phyloP scores from a whole-genome alignment of 345 rosid genomes.

The Laguncularia racemosa region DNA sequence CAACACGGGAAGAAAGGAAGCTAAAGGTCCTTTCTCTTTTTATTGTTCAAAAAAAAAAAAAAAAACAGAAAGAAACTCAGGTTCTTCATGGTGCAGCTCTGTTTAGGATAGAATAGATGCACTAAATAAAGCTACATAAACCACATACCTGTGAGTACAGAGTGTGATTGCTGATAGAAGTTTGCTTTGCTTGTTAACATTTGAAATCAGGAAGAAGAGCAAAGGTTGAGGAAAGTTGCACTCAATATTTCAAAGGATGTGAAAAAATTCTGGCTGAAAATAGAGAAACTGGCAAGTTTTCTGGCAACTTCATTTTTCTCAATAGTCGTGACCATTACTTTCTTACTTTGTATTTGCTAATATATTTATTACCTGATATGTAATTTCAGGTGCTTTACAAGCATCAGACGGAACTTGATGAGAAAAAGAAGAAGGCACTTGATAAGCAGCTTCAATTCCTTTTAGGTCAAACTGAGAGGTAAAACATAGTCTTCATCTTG shows the following conservation, averaged over 20 bases:
- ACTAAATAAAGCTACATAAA: neutral
- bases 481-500: neutral
- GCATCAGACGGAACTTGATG: constrained; percentile 92
- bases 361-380: constrained; percentile 13
- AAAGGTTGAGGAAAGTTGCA: constrained; percentile 75
- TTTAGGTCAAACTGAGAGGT: constrained; percentile 99
- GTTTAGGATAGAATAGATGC: neutral
- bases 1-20: constrained; percentile 91
- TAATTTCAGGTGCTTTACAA: constrained; percentile 81
- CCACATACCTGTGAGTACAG: neutral
- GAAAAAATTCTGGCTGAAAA: constrained; percentile 94
- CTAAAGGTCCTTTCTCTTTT: constrained; percentile 56
- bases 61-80: neutral
- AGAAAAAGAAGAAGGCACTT: constrained; percentile 91
- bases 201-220: constrained; percentile 85
- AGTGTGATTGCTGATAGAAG: neutral
- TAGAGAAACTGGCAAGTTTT: constrained; percentile 88
- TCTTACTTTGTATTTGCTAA: constrained; percentile 7
- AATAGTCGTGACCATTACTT: constrained; percentile 5
- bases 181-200: neutral
- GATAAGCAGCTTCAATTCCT: constrained; percentile 97
- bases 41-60: no score
- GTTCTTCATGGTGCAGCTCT: neutral
- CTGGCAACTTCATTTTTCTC: constrained; percentile 11
- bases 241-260: constrained; percentile 88